Conservation (phyloP, 345 rosid genomes). For the Gossypium raimondii region DNA sequence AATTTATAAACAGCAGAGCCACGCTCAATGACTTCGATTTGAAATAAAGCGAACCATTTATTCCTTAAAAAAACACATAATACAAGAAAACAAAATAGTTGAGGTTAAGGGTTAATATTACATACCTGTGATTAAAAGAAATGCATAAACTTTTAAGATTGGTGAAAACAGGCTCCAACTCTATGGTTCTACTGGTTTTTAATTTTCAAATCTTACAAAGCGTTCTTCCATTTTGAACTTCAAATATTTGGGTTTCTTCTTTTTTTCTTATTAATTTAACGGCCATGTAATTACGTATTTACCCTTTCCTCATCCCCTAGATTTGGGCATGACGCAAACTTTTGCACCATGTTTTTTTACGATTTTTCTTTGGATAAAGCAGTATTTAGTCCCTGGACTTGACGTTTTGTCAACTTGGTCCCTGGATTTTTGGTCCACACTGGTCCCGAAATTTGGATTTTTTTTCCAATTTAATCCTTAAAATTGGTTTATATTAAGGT, state of each 20-base stretch:
- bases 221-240: conserved; percentile 1
- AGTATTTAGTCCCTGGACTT: no score
- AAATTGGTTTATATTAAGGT: no score
- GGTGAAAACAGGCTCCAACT: neutral
- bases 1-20: neutral
- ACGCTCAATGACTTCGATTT: neutral
- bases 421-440: no score
- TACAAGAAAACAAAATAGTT: neutral
- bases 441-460: no score
- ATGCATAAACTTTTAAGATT: neutral
- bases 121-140: neutral
- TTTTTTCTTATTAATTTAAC: neutral
- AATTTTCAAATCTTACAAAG: neutral
- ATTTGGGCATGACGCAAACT: neutral
- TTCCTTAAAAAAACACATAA: neutral
- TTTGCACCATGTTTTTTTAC: no score
- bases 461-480: no score
- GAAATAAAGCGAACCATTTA: neutral
- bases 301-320: neutral
- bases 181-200: neutral
- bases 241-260: neutral
- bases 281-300: neutral
- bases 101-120: neutral
- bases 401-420: no score
- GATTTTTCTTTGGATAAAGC: no score